These are phyloP conservation scores for Puccinia sorghi DNA, from an alignment of 1,284 basidiomycete species.

Conservation along the genomic window DNA sequence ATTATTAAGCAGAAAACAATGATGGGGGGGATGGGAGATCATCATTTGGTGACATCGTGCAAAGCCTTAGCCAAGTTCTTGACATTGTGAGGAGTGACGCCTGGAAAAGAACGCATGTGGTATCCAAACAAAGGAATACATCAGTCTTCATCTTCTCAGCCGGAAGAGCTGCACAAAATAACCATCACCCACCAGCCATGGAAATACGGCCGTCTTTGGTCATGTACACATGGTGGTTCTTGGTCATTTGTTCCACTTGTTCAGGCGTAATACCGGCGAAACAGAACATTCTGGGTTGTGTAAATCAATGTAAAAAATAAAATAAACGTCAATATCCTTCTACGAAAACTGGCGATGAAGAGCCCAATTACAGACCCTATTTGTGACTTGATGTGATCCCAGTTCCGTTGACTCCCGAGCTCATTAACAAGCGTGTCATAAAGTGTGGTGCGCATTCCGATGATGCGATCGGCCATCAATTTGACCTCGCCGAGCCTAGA, in stretches of 20 bases:
- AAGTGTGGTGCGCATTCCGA: slow-evolving; percentile 58
- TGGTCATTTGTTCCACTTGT: slow-evolving; percentile 58
- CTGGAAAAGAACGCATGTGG: not conserved
- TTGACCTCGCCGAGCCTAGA: slow-evolving; percentile 57
- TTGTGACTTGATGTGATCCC: slow-evolving; percentile 60
- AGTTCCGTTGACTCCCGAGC: slow-evolving; percentile 58
- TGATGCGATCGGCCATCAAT: slow-evolving; percentile 59
- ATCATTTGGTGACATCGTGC: slow-evolving; percentile 47
- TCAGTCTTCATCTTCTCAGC: not conserved
- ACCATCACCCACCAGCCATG: slow-evolving; percentile 55
- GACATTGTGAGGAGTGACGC: slow-evolving; percentile 49
- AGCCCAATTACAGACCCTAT: slow-evolving; percentile 54
- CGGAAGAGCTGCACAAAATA: not conserved
- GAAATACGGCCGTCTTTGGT: slow-evolving; percentile 59
- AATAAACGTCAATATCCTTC: not conserved
- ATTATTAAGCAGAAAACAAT: not conserved
- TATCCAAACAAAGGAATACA: not conserved
- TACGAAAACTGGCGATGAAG: slow-evolving; percentile 62
- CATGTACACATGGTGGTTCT: slow-evolving; percentile 59
- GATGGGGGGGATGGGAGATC: not conserved
- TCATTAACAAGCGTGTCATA: slow-evolving; percentile 57
- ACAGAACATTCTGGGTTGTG: slow-evolving; percentile 37
- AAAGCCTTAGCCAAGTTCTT: slow-evolving; percentile 47
- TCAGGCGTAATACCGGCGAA: slow-evolving; percentile 56
- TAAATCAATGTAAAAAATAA: not conserved